A percentile compares a stretch with the other conserved stretches of the same genome.
These are phyloP conservation scores for Eustoma russellianum DNA, from an alignment of 257 asterid genomes.

Conservation along the genomic window DNA sequence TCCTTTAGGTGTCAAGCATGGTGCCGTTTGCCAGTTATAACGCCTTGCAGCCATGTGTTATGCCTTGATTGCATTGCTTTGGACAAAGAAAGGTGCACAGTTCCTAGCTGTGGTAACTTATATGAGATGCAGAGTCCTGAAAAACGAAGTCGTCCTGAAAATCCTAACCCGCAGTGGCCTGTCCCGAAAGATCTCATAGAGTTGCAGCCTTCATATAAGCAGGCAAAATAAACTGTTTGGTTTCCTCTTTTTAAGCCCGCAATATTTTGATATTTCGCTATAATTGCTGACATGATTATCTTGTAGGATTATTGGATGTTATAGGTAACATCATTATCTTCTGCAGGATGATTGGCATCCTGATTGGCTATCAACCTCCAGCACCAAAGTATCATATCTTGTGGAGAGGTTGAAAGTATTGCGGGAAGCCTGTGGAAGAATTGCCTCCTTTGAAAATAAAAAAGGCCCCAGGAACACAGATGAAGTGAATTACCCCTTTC, in stretches of 20 bases:
- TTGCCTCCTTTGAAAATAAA: constrained; percentile 21
- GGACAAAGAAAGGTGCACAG: constrained; percentile 72
- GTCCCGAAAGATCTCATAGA: constrained; percentile 98
- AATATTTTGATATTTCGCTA: too few relatives aligned
- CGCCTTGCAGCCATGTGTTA: constrained; percentile 89
- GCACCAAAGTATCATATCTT: constrained; percentile 87
- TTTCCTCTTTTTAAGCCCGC: too few relatives aligned
- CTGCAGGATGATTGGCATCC: constrained; percentile 97
- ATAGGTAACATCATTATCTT: background rate
- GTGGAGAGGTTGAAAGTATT: constrained; percentile 49
- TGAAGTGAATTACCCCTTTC: constrained; percentile 17
- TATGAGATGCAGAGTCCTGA: constrained; percentile 98
- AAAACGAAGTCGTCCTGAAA: constrained; percentile 85
- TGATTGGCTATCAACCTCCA: constrained; percentile 96
- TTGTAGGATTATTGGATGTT: too few relatives aligned
- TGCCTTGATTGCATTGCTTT: constrained; percentile 92
- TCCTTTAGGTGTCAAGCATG: constrained; percentile 71
- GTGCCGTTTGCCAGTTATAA: constrained; percentile 92
- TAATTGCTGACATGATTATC: too few relatives aligned
- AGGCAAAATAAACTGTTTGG: constrained; percentile 28
- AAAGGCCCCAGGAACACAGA: constrained; percentile 19
- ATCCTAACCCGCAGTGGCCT: constrained; percentile 99
- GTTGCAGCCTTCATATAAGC: constrained; percentile 95
- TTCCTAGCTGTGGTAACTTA: constrained; percentile 65
- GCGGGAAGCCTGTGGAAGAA: constrained; percentile 47